These are phyloP conservation scores for Leishmania lainsoni DNA, from an alignment of 208 protist genomes.

Conservation along the genomic window DNA sequence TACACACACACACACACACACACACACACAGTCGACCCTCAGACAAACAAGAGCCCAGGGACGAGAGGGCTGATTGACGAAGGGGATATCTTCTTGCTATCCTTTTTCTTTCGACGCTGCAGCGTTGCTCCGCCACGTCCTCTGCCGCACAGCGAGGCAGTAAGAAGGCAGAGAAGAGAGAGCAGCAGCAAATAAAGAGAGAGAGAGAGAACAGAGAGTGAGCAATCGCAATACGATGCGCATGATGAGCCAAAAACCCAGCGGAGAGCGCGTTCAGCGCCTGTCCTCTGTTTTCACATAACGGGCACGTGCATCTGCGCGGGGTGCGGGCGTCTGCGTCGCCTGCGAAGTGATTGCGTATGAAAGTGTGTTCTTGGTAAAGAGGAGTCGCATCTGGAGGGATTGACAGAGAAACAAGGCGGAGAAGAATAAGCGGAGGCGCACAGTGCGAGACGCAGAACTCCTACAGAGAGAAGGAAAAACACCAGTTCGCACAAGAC, in stretches of 20 bases:
- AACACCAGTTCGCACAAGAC: neutral
- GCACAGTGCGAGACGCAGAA: neutral
- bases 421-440: neutral
- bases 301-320: neutral
- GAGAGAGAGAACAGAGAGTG: neutral
- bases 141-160: neutral
- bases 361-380: neutral
- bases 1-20: slow-evolving; percentile 10
- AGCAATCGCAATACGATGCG: neutral
- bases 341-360: neutral
- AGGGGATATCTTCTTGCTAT: neutral
- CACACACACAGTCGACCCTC: neutral
- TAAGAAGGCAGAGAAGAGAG: neutral
- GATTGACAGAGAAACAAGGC: neutral
- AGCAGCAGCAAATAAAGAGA: neutral
- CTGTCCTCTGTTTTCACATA: neutral
- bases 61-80: neutral
- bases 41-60: neutral
- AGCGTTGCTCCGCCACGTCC: neutral
- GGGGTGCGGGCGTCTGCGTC: neutral
- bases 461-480: neutral
- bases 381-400: neutral
- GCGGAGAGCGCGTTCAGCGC: neutral
- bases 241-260: neutral
- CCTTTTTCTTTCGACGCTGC: neutral